A percentile compares a stretch with the other conserved stretches of the same genome.
Evolutionary conservation across 2,329 filamentous ascomycete species (phyloP).

Genomic region (Hypoxylon sp.): DNA sequence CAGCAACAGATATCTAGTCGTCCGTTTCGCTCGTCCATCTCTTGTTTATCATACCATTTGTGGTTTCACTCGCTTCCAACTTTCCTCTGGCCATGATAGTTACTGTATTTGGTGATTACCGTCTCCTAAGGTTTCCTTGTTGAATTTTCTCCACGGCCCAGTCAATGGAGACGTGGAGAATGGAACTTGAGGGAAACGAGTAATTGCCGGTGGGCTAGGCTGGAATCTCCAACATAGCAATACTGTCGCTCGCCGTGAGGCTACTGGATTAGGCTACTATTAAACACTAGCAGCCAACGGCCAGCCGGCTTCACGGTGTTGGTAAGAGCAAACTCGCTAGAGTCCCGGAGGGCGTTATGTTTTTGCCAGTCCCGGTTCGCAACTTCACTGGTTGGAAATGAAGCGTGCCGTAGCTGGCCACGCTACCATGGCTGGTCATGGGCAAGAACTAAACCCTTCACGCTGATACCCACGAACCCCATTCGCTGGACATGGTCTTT

Average conservation of each 20-base stretch:
- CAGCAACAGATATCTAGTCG: neutral
- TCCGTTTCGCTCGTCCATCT: neutral
- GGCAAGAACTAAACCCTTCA: neutral
- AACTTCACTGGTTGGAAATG: too few relatives aligned
- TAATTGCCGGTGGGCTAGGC: conserved; percentile 15
- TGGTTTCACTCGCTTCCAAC: too few relatives aligned
- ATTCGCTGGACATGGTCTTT: conserved; percentile 14
- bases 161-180: too few relatives aligned
- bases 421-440: conserved; percentile 14
- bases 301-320: conserved; percentile 11
- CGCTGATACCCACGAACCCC: conserved; percentile 25
- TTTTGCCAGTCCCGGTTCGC: too few relatives aligned
- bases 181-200: conserved; percentile 3
- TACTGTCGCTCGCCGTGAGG: conserved; percentile 2
- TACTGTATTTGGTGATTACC: conserved; percentile 15
- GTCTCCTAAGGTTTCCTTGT: conserved; percentile 7
- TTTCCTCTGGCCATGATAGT: conserved; percentile 14
- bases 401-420: conserved; percentile 17
- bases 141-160: too few relatives aligned
- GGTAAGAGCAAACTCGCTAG: conserved; percentile 8
- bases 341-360: conserved; percentile 7
- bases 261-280: conserved; percentile 12
- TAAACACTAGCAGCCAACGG: conserved; percentile 6
- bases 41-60: conserved; percentile 8
- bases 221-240: conserved; percentile 7